Evolutionary conservation across 2,329 filamentous ascomycete species (phyloP), one percentile per base, ranked within the genome.

Genomic region (Polychaeton citri): DNA sequence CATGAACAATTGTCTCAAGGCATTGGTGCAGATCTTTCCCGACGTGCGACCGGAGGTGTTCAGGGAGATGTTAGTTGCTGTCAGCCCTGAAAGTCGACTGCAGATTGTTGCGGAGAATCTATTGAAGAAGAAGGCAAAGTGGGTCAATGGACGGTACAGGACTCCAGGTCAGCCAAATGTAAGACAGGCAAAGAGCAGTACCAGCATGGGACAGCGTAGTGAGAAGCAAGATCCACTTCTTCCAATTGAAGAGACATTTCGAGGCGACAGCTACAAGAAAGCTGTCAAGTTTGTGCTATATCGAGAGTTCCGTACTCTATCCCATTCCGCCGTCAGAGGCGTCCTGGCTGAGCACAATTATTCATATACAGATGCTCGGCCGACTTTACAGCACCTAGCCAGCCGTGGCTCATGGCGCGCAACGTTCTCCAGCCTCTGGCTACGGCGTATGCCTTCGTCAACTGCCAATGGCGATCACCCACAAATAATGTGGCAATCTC

Each of bases 11-110:
- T 71, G 75, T 47, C 72, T 90, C 43, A 71, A 73, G 41, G 74
- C 70, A 9, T 70, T 90, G 30, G 73, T 76, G 16, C 74, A 74
- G 33, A 69, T 87, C 6, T 90, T 90, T 45, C 83, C 83, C 19
- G 75, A 87, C 57, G 67, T 87, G n/a, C 79, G 85, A 57, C 68
- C 82, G 40, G 81, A 87, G 46, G 82, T 87, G 13, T 84, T 90
- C 52, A 74, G 82, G 31, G 82, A 88, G 62, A 81, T 90, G 72
- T 72, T 90, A 33, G 62, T 69, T 26, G 80, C 68, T 50, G 80
- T 87, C 52, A 79, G 79, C 49, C 75, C 78, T 48, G 80, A 87
- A 57, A 88, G 81, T 42, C 68, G 81, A 44, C 61, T 88, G 17
- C 78, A 82, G 30, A 69, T 90, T 33, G 78, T 87, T 19, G 82